phyloP scores from a whole-genome alignment of 345 rosid genomes.

The Murraya paniculata region DNA sequence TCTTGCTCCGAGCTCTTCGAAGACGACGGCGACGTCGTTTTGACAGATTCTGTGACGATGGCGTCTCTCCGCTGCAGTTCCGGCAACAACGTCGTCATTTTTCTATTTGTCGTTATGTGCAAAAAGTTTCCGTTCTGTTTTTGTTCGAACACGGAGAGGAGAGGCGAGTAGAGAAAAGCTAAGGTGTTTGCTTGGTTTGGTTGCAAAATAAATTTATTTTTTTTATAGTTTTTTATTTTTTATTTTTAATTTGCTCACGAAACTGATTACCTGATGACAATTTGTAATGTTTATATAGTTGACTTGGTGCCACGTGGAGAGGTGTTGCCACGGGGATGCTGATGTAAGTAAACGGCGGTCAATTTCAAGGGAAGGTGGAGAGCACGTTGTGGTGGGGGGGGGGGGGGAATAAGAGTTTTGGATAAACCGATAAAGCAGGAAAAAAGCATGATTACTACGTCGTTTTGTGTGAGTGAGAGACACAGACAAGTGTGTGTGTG shows the following conservation, averaged over 20 bases:
- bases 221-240: too few relatives aligned
- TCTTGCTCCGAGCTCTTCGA: slow-evolving; percentile 38
- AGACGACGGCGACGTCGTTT: slow-evolving; percentile 29
- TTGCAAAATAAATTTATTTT: background rate
- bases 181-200: background rate
- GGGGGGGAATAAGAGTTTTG: background rate
- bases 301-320: slow-evolving; percentile 47
- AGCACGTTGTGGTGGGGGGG: too few relatives aligned
- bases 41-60: slow-evolving; percentile 31
- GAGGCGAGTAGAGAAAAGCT: background rate
- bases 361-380: slow-evolving; percentile 11
- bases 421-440: background rate
- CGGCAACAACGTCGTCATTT: slow-evolving; percentile 81
- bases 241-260: background rate
- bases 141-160: background rate
- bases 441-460: background rate
- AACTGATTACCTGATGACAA: slow-evolving; percentile 1
- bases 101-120: background rate
- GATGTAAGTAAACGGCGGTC: slow-evolving; percentile 27
- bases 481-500: background rate
- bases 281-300: slow-evolving; percentile 21
- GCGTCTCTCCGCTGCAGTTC: slow-evolving; percentile 51
- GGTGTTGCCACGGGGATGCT: slow-evolving; percentile 45
- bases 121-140: background rate
- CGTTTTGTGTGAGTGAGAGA: background rate